These are phyloP conservation scores for Trichoderma koningii DNA, from an alignment of 2,329 filamentous ascomycete genomes.

Conservation along the genomic window DNA sequence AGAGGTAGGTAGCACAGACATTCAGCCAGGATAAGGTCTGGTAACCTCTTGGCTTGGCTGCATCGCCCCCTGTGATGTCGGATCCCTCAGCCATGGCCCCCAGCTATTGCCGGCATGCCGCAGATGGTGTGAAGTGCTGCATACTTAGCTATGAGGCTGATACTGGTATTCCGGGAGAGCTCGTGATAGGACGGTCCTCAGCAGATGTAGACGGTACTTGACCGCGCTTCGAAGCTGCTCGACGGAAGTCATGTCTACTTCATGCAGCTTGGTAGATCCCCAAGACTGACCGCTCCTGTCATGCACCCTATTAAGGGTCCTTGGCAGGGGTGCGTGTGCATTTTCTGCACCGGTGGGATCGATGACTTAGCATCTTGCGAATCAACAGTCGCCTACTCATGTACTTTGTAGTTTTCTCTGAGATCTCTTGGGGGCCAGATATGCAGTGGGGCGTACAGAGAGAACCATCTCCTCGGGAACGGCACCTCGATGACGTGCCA, in stretches of 20 bases:
- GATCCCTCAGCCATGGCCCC: slow-evolving; percentile 7
- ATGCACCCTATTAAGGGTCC: neutral
- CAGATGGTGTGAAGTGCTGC: slow-evolving; percentile 22
- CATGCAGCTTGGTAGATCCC: neutral
- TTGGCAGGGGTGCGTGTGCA: slow-evolving; percentile 13
- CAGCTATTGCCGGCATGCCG: slow-evolving; percentile 26
- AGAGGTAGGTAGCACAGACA: neutral
- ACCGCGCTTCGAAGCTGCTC: neutral
- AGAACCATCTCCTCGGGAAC: neutral
- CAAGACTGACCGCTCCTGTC: neutral
- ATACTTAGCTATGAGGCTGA: neutral
- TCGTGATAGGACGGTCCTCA: neutral
- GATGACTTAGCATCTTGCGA: neutral
- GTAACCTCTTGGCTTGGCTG: neutral
- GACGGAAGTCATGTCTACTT: slow-evolving; percentile 9
- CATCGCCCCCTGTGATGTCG: neutral
- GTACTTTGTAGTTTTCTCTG: neutral
- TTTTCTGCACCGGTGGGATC: neutral
- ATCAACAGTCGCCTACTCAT: too few species aligned
- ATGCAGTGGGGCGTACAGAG: too few species aligned
- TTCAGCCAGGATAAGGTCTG: neutral
- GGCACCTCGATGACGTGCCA: neutral
- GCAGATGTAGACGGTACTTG: slow-evolving; percentile 16
- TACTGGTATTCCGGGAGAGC: neutral
- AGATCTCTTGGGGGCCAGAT: slow-evolving; percentile 4